A percentile compares a stretch with the other conserved stretches of the same genome.
Evolutionary conservation across 2,329 filamentous ascomycete species (phyloP).

Genomic region (Sporothrix phasma): DNA sequence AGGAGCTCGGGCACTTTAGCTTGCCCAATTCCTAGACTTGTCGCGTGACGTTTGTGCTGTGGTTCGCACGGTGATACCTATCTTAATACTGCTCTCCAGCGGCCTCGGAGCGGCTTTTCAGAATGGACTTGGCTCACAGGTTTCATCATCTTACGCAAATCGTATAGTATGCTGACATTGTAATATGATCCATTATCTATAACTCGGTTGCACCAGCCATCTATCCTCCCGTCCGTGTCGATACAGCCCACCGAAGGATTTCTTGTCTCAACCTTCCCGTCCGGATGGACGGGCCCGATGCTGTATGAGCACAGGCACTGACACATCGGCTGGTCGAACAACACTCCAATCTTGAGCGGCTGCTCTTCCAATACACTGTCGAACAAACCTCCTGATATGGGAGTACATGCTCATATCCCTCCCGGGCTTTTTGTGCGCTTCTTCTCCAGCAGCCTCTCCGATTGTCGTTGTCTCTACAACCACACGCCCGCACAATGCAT

Average conservation of each 20-base stretch:
- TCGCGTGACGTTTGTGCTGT: neutral
- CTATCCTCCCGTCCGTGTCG: neutral
- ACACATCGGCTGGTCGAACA: neutral
- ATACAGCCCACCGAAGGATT: neutral
- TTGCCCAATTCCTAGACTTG: too few relatives aligned
- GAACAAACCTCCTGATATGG: neutral
- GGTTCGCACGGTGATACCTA: neutral
- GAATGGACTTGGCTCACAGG: neutral
- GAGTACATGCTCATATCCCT: constrained; percentile 5
- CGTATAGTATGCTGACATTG: neutral
- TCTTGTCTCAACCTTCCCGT: neutral
- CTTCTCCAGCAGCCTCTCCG: neutral
- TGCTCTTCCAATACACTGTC: neutral
- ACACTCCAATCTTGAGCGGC: neutral
- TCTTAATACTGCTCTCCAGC: neutral
- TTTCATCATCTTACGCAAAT: neutral
- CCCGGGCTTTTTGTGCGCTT: constrained; percentile 7
- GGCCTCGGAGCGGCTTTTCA: neutral
- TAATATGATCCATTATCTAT: neutral
- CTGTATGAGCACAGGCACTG: neutral
- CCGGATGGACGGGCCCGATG: neutral
- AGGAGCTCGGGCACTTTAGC: neutral
- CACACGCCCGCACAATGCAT: neutral
- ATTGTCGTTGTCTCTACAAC: neutral
- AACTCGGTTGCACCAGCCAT: neutral